Evolutionary conservation across 345 rosid genomes (phyloP), one percentile per base, ranked within the genome.

Genomic region (Lepidium sativum): DNA sequence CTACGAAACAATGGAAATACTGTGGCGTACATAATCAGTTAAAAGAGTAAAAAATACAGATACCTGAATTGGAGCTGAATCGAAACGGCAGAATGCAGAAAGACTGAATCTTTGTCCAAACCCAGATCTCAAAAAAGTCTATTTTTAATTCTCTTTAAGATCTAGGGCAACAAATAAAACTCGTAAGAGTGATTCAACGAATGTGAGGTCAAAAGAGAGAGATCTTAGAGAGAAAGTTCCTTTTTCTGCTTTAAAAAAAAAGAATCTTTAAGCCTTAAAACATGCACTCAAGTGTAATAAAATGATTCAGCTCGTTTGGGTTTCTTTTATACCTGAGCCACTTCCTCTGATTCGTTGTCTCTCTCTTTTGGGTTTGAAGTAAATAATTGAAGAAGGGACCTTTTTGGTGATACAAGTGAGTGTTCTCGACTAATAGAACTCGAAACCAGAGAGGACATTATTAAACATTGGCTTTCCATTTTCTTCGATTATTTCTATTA

Each of bases 41-140:
- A 32, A 39, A 33, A 69, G 47, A 51, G 67, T 43, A 8, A 10
- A 54, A 65, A 65, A 13, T 25, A 17, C 2, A 52, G n/a, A 50
- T 51, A 62, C 68, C 68, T 63, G 34, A 38, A 23, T 15, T 10
- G 37, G 56, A 70, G 56, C 33, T 61, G 54, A 61, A 42, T 60
- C 34, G 43, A 49, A 70, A 51, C 45, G 27, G 54, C 8, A 23
- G 32, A 69, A 70, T 63, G 69, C 42, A 44, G 69, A 62, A 54
- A 70, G 69, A 54, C 50, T 38, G 75, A 47, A 29, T 54, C 58
- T 71, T 55, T 71, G 31, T 45, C 55, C 38, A 8, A 63, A 71
- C 65, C 23, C 59, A 63, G 59, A 71, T 71, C 65, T 39, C 59
- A 54, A 47, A 63, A 33, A 31, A 29, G 52, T 39, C 1, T 18